A percentile compares a stretch with the other conserved stretches of the same genome.
Evolutionary conservation across 1,284 basidiomycete species (phyloP).

Genomic region (Phylloboletellus chloephorus): DNA sequence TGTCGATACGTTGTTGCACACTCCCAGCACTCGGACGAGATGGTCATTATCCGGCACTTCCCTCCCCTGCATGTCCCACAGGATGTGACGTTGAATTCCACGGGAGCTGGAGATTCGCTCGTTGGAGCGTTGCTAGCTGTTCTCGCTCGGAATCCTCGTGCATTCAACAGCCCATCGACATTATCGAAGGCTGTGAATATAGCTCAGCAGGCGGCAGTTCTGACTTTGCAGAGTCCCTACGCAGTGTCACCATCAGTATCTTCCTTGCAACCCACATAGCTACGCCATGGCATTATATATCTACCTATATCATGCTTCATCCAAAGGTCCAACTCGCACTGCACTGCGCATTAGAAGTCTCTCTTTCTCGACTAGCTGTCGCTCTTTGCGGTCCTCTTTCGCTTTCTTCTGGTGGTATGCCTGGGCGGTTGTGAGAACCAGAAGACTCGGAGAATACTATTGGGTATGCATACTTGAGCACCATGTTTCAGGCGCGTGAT

Average conservation of each 20-base stretch:
- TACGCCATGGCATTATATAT: background rate
- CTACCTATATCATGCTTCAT: constrained; percentile 8
- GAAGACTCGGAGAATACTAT: background rate
- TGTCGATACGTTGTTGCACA: constrained; percentile 50
- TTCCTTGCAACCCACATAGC: constrained; percentile 19
- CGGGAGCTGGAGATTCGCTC: constrained; percentile 87
- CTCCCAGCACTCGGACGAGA: constrained; percentile 39
- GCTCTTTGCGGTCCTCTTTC: constrained; percentile 38
- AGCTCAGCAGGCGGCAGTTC: constrained; percentile 61
- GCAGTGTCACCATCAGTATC: constrained; percentile 65
- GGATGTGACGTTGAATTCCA: constrained; percentile 63
- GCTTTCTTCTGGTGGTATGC: constrained; percentile 51
- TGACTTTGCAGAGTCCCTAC: constrained; percentile 54
- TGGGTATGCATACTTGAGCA: constrained; percentile 48
- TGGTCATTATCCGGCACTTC: constrained; percentile 67
- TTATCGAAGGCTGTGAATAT: constrained; percentile 42
- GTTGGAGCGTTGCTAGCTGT: constrained; percentile 70
- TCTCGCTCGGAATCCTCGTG: constrained; percentile 40
- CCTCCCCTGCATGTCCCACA: constrained; percentile 47
- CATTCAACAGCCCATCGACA: constrained; percentile 42
- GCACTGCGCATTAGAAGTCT: constrained; percentile 42
- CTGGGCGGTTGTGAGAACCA: constrained; percentile 32
- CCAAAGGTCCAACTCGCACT: constrained; percentile 57
- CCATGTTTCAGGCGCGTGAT: constrained; percentile 77
- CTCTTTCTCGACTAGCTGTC: constrained; percentile 42